These are phyloP conservation scores for Aspergillus sp. DNA, from an alignment of 2,329 filamentous ascomycete genomes.

Conservation along the genomic window DNA sequence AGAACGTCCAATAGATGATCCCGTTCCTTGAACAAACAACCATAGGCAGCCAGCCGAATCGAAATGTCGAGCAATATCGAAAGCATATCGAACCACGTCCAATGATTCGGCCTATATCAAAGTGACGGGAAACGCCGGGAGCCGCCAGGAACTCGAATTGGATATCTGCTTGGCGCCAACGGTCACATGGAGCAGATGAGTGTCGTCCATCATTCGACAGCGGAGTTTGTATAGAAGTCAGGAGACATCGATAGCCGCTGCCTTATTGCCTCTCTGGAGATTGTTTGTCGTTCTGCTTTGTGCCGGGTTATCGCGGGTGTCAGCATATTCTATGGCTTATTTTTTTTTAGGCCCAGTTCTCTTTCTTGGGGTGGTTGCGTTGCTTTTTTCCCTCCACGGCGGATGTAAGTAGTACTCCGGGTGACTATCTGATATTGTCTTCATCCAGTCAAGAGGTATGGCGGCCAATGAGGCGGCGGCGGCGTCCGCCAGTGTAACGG, in stretches of 20 bases:
- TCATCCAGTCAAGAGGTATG: not conserved
- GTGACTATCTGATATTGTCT: not conserved
- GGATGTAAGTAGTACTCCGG: no score
- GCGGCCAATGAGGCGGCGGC: no score
- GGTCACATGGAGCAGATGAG: not conserved
- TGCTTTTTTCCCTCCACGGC: no score
- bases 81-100: not conserved
- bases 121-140: not conserved
- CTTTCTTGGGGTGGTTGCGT: not conserved
- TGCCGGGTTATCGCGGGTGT: not conserved
- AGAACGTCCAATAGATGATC: no score
- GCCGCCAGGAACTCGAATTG: slow-evolving; percentile 1
- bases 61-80: no score
- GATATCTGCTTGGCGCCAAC: not conserved
- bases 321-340: not conserved
- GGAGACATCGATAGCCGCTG: not conserved
- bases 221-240: not conserved
- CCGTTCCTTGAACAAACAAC: no score
- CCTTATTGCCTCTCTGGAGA: not conserved
- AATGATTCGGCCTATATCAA: not conserved
- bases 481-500: not conserved
- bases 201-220: not conserved
- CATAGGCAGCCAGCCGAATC: no score
- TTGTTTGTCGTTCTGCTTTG: not conserved
- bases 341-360: not conserved